Conservation (phyloP, 495 filamentous ascomycete species). For the Penicillium herquei region DNA sequence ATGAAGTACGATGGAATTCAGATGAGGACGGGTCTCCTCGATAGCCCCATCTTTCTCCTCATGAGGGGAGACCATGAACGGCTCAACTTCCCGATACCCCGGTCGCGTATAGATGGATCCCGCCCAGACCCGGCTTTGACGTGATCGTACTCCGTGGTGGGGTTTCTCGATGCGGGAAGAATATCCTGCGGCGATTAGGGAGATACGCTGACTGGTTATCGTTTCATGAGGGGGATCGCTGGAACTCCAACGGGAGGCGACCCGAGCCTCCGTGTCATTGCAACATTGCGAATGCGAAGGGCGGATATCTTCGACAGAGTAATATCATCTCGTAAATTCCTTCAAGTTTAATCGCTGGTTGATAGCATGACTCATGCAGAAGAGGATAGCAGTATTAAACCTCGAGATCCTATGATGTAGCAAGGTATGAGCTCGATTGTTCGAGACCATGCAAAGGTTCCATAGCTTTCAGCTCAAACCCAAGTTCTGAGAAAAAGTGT, state of each 20-base stretch:
- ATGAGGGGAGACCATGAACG: constrained; percentile 3
- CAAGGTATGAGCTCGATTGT: no score
- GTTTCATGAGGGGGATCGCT: neutral
- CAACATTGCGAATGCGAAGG: neutral
- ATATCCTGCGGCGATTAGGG: neutral
- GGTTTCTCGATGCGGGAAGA: neutral
- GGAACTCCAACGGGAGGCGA: constrained; percentile 5
- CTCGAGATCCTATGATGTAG: no score
- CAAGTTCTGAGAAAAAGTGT: no score
- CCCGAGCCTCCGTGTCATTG: neutral
- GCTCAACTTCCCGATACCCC: neutral
- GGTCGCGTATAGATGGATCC: neutral
- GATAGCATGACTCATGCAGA: neutral
- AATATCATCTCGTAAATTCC: no score
- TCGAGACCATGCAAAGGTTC: no score
- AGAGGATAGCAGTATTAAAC: no score
- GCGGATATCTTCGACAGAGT: no score
- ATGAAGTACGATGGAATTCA: no score
- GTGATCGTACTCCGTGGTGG: neutral
- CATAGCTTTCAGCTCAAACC: no score
- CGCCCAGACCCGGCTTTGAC: neutral
- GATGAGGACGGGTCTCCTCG: neutral
- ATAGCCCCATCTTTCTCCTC: constrained; percentile 5
- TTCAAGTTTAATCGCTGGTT: neutral
- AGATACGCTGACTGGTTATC: neutral